Base-by-base conservation (phyloP, 129 eudicot genomes). In the Chrysanthemum makinoi region DNA sequence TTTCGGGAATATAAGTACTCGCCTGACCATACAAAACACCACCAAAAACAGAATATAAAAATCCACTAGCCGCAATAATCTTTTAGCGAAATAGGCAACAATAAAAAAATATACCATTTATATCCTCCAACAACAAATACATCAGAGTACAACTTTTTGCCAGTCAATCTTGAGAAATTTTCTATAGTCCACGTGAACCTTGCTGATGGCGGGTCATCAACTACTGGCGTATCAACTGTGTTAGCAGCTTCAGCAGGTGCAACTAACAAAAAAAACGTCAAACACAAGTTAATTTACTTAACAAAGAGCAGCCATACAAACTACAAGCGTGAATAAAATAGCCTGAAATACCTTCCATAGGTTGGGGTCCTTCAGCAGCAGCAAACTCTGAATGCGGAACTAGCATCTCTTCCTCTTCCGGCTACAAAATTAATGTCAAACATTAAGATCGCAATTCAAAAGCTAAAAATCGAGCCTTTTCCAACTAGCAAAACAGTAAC, bases 331-430 rank as follows among this genome's bases (percentile, higher is more conserved):
- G 62, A 60, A 56, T 55, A 15, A 72, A 54, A 44, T 52, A 28
- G 46, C 10, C 2, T 10, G 0, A 20, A 19, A 70, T 72, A 92
- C 98, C 96, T 83, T 89, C 98, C 98, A 91, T 84, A 7, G 95
- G 92, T 70, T 88, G 92, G 70, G 91, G 86, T 20, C 84, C 95
- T 76, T 91, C 95, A 2, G 83, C 59, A 50, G 81, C 81, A 30
- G 72, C 72, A 39, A 85, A 76, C 62, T 89, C 95, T 7, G 98
- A 77, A 85, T 82, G 91, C 8, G 96, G 98, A 43, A 89, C 95
- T 48, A 89, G 82, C 96, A 92, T 89, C 86, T 92, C 96, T 24
- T 89, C 95, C 60, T 89, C 98, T 69, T 85, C 96, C 17, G 85
- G 86, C 94, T 88, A 86, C 94, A 75, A 44, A 11, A 76, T 76